phyloP scores from a whole-genome alignment of 495 filamentous ascomycete species.

The Parathielavia appendiculata region DNA sequence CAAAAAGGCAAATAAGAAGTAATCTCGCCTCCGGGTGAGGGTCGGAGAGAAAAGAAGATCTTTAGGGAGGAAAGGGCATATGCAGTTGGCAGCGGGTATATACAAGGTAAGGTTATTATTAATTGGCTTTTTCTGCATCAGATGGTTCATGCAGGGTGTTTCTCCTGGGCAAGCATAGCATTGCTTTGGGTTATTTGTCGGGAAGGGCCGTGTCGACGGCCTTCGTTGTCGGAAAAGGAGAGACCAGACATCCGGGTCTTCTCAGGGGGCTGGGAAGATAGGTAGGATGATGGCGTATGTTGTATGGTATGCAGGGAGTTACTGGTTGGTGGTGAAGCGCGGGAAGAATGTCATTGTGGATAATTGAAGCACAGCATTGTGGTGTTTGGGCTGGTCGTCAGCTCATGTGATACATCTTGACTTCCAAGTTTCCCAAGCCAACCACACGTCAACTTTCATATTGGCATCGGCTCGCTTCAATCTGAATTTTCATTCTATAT shows the following conservation, averaged over 20 bases:
- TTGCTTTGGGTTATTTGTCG: slow-evolving; percentile 1
- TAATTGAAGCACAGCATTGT: not conserved
- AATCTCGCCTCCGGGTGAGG: not conserved
- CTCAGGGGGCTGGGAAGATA: not conserved
- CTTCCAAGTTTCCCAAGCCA: no score
- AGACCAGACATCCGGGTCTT: slow-evolving; percentile 2
- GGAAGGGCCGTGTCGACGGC: not conserved
- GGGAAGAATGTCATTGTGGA: slow-evolving; percentile 12
- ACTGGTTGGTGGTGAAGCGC: not conserved
- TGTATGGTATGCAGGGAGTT: not conserved
- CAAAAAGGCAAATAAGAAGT: slow-evolving; percentile 44
- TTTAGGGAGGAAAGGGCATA: not conserved
- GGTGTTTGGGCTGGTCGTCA: no score
- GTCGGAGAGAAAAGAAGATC: no score
- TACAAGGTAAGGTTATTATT: slow-evolving; percentile 22
- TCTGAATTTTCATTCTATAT: no score
- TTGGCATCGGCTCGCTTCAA: no score
- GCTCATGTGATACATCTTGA: no score
- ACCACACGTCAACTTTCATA: no score
- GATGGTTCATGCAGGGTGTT: slow-evolving; percentile 11
- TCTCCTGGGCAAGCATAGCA: slow-evolving; percentile 17
- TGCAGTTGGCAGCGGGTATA: slow-evolving; percentile 8
- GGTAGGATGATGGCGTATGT: not conserved
- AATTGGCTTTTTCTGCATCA: slow-evolving; percentile 17
- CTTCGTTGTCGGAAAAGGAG: slow-evolving; percentile 5